Base-by-base conservation (phyloP, 2,329 filamentous ascomycete species). In the Neonectria ditissima region DNA sequence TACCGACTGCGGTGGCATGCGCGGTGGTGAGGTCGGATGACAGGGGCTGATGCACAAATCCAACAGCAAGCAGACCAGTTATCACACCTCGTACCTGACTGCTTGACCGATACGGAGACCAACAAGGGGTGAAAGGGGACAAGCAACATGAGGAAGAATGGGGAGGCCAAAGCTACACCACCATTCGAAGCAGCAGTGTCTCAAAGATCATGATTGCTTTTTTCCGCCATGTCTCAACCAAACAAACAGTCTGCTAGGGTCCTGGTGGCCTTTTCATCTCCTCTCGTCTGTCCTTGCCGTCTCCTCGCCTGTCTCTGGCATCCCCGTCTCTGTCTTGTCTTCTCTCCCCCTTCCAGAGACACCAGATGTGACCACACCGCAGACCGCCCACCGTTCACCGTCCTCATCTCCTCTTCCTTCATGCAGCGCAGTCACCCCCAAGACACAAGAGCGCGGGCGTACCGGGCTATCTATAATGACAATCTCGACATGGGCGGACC, bases 401-500 rank as follows among this genome's bases (percentile, higher is more conserved):
- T 11, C 20, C 16, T 39, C 37, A 18, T 44, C 50, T 59, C 50
- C 28, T 59, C 39, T 5, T 13, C 41, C 28, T 45, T 59, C 56
- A 59, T 59, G 56, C 56, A 45, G 41, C 22, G 34, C n/a, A 14
- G 7, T 13, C 41, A 22, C 26, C 18, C 47, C 26, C 30, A 28
- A 34, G 28, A 18, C 53, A 55, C 30, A 16, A 34, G 4, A 34
- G 16, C 9, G 14, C 50, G 50, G 32, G 32, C 32, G 32, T 24
- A n/a, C 28, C 59, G 28, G 32, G 39, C 30, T 20, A 39, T 43
- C 28, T 52, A 62, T 54, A 45, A 54, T 22, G 32, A 48, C 55
- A 62, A 57, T 57, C 63, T 56, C 56, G 30, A 59, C 54, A 57
- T 71, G 57, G 58, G 45, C 53, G 60, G 44, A 64, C 61, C 58